These are phyloP conservation scores for Emiliania huxleyi DNA, from an alignment of 78 protist genomes.

Conservation along the genomic window DNA sequence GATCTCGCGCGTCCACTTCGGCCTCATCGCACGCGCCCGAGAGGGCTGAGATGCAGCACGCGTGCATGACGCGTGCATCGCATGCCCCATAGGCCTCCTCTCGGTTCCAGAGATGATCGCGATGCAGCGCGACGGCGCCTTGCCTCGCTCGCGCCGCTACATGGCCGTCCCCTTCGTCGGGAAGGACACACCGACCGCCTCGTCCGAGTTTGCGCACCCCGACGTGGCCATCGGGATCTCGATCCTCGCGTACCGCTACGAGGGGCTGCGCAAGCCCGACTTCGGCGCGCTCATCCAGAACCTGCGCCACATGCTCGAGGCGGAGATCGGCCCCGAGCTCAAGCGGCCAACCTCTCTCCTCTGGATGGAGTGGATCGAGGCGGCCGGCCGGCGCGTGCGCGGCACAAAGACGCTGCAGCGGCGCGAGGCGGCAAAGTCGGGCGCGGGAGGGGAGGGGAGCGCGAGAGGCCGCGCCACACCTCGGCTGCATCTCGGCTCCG, in stretches of 20 bases:
- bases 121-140: background rate
- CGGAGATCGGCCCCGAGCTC: background rate
- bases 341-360: background rate
- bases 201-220: slow-evolving; percentile 69
- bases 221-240: slow-evolving; percentile 64
- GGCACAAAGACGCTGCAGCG: background rate
- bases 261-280: background rate
- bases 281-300: background rate
- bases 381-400: background rate
- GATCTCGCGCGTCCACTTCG: background rate
- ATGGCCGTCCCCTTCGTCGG: slow-evolving; percentile 71
- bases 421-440: background rate
- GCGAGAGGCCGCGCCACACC: no score
- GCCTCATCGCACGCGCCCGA: no score
- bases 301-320: background rate
- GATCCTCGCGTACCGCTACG: slow-evolving; percentile 1
- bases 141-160: slow-evolving; percentile 39
- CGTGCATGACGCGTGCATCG: no score
- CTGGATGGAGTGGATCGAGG: background rate
- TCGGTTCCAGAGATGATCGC: background rate
- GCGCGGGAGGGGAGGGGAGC: background rate
- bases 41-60: no score
- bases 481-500: background rate
- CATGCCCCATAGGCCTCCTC: no score
- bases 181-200: slow-evolving; percentile 60